Conservation (phyloP, 2,329 filamentous ascomycete genomes). For the Aspergillus costaricaensis region DNA sequence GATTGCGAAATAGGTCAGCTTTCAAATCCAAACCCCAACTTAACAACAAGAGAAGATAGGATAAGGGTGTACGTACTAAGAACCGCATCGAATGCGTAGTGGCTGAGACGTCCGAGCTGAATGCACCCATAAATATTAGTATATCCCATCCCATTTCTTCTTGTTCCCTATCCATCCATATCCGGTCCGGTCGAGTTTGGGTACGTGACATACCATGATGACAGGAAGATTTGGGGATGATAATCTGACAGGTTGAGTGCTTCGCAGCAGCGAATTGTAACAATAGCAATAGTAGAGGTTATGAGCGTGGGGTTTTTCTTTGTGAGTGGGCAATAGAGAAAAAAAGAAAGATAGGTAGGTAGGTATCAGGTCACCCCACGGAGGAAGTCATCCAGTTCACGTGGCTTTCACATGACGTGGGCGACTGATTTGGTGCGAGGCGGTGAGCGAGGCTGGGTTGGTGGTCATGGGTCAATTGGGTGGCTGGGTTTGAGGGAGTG, state of each 20-base stretch:
- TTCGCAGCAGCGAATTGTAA: too few species aligned
- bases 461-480: background rate
- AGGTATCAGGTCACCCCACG: background rate
- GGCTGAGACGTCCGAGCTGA: conserved; percentile 88
- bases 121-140: background rate
- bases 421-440: conserved; percentile 9
- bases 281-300: too few species aligned
- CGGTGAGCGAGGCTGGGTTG: conserved; percentile 13
- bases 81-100: conserved; percentile 96
- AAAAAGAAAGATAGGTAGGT: background rate
- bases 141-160: background rate
- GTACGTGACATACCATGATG: conserved; percentile 11
- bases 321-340: background rate
- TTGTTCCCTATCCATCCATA: too few species aligned
- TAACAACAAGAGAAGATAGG: background rate
- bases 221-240: too few species aligned
- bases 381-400: conserved; percentile 7
- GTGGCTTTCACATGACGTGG: conserved; percentile 20
- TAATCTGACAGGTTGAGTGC: too few species aligned
- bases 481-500: conserved; percentile 4
- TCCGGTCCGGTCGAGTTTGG: too few species aligned
- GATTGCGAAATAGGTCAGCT: conserved; percentile 11
- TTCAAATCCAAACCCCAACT: too few species aligned
- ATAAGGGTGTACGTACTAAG: conserved; percentile 63
- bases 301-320: background rate